Percentiles rank a stretch among this genome's conserved stretches.
These are phyloP conservation scores for Alloascoidea africana DNA, from an alignment of 805 yeast species.

Conservation along the genomic window DNA sequence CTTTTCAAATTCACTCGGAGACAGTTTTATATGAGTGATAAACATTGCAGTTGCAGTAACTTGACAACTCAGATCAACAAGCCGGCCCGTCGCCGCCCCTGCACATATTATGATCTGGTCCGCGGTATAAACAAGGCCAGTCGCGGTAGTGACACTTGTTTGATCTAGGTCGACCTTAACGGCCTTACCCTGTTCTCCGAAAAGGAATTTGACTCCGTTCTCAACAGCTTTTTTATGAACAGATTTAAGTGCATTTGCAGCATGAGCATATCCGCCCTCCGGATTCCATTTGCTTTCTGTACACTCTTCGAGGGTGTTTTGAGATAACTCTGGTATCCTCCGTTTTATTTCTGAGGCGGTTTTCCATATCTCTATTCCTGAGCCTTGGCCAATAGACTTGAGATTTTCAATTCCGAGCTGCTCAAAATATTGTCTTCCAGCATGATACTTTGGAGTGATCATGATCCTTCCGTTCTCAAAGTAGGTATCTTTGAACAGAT, in stretches of 20 bases:
- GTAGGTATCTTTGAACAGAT: slow-evolving; percentile 18
- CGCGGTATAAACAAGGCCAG: slow-evolving; percentile 18
- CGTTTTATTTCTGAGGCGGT: slow-evolving; percentile 15
- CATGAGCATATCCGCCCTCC: slow-evolving; percentile 26
- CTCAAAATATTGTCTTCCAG: slow-evolving; percentile 25
- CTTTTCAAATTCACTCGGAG: slow-evolving; percentile 19
- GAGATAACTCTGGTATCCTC: slow-evolving; percentile 14
- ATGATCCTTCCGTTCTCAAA: slow-evolving; percentile 27
- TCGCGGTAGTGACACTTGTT: slow-evolving; percentile 12
- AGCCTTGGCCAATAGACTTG: slow-evolving; percentile 15
- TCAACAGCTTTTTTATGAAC: slow-evolving; percentile 16
- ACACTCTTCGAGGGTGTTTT: slow-evolving; percentile 12
- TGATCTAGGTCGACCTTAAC: slow-evolving; percentile 6
- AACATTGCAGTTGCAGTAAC: slow-evolving; percentile 19
- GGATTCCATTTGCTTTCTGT: slow-evolving; percentile 20
- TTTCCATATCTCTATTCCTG: slow-evolving; percentile 19
- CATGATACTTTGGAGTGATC: slow-evolving; percentile 19
- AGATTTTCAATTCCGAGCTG: slow-evolving; percentile 20
- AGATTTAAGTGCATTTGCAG: slow-evolving; percentile 21
- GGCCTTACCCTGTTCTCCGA: slow-evolving; percentile 19
- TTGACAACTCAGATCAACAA: slow-evolving; percentile 18
- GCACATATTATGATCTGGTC: slow-evolving; percentile 19
- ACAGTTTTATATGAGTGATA: slow-evolving; percentile 22
- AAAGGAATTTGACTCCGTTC: slow-evolving; percentile 20
- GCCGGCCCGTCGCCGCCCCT: slow-evolving; percentile 23